Evolutionary conservation across 2,329 filamentous ascomycete genomes (phyloP), one percentile per base, ranked within the genome.

Genomic region (Pseudogymnoascus sp.): DNA sequence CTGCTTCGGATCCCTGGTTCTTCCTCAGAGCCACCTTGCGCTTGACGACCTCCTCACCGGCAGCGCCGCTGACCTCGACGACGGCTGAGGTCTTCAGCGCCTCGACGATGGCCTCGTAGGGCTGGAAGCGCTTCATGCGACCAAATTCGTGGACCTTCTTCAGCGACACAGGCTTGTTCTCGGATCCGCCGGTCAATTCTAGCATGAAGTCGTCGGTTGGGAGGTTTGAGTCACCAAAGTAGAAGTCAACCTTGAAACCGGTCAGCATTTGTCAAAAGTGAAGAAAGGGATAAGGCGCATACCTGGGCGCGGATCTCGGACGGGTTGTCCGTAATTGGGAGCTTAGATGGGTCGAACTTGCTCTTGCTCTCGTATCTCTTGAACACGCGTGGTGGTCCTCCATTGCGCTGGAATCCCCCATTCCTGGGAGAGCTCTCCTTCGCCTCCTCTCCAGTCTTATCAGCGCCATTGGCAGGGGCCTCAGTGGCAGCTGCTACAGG

Each of bases 91-190:
- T 84, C 75, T 88, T 89, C 61, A 97, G 83, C 37, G 94, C 93
- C 61, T 86, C 85, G 65, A 97, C 87, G 45, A 99, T 84, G 63
- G 89, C 88, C 62, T 84, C 86, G 78, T 92, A 92, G 43, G 91
- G 91, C 77, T 94, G 87, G 83, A 97, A 99, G 70, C 88, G 89
- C 68, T 86, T 88, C 95, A 99, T 99, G 74, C 95, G 92, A 78
- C 92, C 93, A 83, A 99, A 99, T 60, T 80, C 86, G 80, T 87
- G 85, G 68, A 99, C 85, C 65, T 87, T 83, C 71, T 87, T 86
- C 68, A 99, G 80, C 21, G 87, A 80, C 38, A 99, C 87, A 45
- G 92, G 83, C 74, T 89, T 88, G 80, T 97, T 96, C 71, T 88
- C 82, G 67, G 83, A 80, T 63, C 93, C 93, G 39, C 87, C 88